phyloP scores from a whole-genome alignment of 148 eudicot species.

The Rhododendron ovatum region DNA sequence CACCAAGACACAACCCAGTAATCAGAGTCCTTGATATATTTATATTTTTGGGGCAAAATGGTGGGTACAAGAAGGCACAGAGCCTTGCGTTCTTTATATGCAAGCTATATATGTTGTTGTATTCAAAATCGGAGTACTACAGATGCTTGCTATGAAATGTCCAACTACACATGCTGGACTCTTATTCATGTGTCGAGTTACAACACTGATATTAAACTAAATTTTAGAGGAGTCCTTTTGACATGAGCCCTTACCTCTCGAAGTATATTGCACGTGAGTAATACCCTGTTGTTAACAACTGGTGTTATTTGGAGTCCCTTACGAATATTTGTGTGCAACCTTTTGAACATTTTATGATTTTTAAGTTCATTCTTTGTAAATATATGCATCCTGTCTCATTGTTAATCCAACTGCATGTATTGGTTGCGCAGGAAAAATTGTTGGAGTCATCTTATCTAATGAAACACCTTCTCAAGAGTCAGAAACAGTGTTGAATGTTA shows the following conservation, averaged over 20 bases:
- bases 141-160: not conserved
- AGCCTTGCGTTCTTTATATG: not conserved
- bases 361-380: not conserved
- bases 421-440: conserved; percentile 58
- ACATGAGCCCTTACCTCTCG: not conserved
- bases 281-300: not conserved
- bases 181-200: not conserved
- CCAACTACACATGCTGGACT: not conserved
- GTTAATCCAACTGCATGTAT: not conserved
- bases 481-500: conserved; percentile 44
- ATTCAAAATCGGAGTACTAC: not conserved
- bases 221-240: not conserved
- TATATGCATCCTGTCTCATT: not conserved
- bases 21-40: not conserved
- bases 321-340: not conserved
- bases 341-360: not conserved
- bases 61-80: not conserved
- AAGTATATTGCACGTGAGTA: not conserved
- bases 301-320: not conserved
- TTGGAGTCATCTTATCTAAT: conserved; percentile 52
- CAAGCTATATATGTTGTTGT: not conserved
- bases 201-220: not conserved
- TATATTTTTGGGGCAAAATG: not conserved
- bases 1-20: not conserved
- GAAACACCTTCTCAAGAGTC: conserved; percentile 32